These are phyloP conservation scores for Plectosphaerella sp. DNA, from an alignment of 2,329 filamentous ascomycete genomes.

Conservation along the genomic window DNA sequence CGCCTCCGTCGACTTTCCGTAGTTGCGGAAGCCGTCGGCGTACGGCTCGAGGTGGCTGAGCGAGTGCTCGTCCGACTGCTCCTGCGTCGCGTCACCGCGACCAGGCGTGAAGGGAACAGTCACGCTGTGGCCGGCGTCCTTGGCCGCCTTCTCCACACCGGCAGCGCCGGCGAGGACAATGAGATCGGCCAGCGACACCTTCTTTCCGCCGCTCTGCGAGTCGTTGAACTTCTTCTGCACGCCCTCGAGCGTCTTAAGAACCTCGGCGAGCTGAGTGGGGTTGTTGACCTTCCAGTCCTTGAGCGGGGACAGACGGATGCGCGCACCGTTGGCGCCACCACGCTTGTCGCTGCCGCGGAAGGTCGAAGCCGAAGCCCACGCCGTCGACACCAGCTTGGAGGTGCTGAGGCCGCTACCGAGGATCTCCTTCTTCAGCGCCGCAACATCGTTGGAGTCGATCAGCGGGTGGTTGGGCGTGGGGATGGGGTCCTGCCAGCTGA, in stretches of 20 bases:
- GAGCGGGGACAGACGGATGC: conserved; percentile 69
- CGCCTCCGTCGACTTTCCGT: conserved; percentile 56
- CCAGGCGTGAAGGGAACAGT: conserved; percentile 69
- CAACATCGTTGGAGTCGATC: conserved; percentile 58
- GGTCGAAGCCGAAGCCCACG: conserved; percentile 68
- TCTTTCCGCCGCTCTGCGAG: conserved; percentile 56
- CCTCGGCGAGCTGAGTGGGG: conserved; percentile 58
- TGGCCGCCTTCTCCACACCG: conserved; percentile 68
- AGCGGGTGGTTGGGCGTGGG: conserved; percentile 53
- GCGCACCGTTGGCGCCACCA: conserved; percentile 74
- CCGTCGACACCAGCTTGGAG: conserved; percentile 58
- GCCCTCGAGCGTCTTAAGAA: conserved; percentile 56
- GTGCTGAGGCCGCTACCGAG: conserved; percentile 56
- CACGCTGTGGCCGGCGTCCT: conserved; percentile 39
- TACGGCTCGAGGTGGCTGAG: conserved; percentile 63
- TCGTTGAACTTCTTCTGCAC: conserved; percentile 65
- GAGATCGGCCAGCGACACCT: conserved; percentile 70
- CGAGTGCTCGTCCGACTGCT: conserved; percentile 64
- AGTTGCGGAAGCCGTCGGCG: conserved; percentile 76
- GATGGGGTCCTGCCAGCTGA: conserved; percentile 73
- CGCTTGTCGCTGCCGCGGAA: conserved; percentile 77
- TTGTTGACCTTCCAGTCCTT: conserved; percentile 73
- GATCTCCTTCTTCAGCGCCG: conserved; percentile 64
- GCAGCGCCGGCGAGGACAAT: conserved; percentile 69
- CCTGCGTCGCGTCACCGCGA: conserved; percentile 65